These are phyloP conservation scores for Adenanthera pavonina DNA, from an alignment of 306 rosid species.

Conservation along the genomic window DNA sequence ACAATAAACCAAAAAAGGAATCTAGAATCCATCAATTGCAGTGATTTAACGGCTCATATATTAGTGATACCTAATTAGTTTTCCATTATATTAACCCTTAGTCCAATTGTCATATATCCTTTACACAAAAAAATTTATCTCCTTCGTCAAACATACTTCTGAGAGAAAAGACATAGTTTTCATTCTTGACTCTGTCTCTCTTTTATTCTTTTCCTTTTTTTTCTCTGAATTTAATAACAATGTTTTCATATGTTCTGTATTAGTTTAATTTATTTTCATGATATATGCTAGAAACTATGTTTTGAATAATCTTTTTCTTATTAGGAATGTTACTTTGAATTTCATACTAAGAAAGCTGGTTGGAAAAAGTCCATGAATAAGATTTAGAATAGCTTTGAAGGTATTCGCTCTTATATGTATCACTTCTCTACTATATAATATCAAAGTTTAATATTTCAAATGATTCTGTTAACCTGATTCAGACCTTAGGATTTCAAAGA, in stretches of 20 bases:
- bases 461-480: background rate
- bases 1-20: no score
- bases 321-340: constrained; percentile 34
- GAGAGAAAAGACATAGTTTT: constrained; percentile 23
- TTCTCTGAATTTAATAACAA: background rate
- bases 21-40: no score
- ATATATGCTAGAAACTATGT: background rate
- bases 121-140: background rate
- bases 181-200: background rate
- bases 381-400: constrained; percentile 35
- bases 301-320: background rate
- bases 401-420: background rate
- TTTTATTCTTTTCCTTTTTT: background rate
- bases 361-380: constrained; percentile 33
- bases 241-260: background rate
- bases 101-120: no score
- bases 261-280: background rate
- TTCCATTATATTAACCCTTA: no score
- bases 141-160: background rate
- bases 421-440: background rate
- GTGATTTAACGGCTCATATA: no score
- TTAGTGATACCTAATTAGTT: no score
- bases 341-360: background rate
- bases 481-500: background rate
- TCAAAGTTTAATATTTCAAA: background rate